Evolutionary conservation across 2,329 filamentous ascomycete species (phyloP).

Genomic region (Fusarium graminum): DNA sequence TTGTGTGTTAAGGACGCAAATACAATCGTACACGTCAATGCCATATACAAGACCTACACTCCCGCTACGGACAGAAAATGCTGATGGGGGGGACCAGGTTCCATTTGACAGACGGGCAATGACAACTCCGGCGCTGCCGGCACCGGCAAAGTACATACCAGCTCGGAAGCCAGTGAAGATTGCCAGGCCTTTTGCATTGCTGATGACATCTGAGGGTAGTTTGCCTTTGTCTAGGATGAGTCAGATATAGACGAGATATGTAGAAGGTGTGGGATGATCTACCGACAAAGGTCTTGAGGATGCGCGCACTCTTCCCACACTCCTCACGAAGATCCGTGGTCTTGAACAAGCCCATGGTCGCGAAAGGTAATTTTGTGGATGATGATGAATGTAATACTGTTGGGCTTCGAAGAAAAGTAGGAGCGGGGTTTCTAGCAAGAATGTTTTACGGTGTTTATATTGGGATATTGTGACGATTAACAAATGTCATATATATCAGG

Average conservation of each 20-base stretch:
- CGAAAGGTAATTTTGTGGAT: rapidly evolving
- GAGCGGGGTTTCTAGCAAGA: no score
- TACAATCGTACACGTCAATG: slow-evolving; percentile 18
- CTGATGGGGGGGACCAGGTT: slow-evolving; percentile 5
- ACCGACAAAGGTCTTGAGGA: slow-evolving; percentile 17
- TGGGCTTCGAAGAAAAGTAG: no score
- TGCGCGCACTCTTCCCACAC: slow-evolving; percentile 17
- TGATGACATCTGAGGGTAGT: not conserved
- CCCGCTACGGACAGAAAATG: slow-evolving; percentile 20
- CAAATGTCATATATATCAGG: no score
- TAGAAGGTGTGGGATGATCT: rapidly evolving
- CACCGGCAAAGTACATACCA: slow-evolving; percentile 23
- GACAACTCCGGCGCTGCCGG: slow-evolving; percentile 14
- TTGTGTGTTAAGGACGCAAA: slow-evolving; percentile 13
- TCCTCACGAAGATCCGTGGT: slow-evolving; percentile 4
- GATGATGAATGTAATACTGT: not conserved
- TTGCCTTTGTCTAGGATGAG: slow-evolving; percentile 3
- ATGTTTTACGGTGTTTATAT: no score
- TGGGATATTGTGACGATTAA: no score
- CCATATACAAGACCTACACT: slow-evolving; percentile 25
- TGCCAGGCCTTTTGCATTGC: slow-evolving; percentile 13
- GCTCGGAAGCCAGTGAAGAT: slow-evolving; percentile 24
- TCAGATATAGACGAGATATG: not conserved
- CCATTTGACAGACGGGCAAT: slow-evolving; percentile 3
- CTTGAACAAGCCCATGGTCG: slow-evolving; percentile 10